Evolutionary conservation across 2,329 filamentous ascomycete genomes (phyloP).

Genomic region (Claviceps capensis): DNA sequence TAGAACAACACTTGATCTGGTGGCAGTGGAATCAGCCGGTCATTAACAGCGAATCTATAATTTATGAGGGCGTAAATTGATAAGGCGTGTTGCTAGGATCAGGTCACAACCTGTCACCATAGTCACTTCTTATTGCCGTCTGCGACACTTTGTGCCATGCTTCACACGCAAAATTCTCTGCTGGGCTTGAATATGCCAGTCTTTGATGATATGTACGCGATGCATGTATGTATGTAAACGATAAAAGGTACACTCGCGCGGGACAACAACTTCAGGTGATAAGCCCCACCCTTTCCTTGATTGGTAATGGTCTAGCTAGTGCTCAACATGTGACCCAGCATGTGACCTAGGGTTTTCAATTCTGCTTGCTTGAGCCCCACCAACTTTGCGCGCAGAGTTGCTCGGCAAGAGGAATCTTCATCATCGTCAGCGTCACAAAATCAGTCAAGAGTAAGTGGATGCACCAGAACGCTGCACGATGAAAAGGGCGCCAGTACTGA

Average conservation of each 20-base stretch:
- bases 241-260: too few species aligned
- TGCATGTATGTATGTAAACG: too few species aligned
- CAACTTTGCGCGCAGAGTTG: slow-evolving; percentile 28
- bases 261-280: too few species aligned
- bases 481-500: slow-evolving; percentile 28
- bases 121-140: not conserved
- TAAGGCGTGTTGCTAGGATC: too few species aligned
- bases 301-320: too few species aligned
- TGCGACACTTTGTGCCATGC: not conserved
- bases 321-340: slow-evolving; percentile 15
- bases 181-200: not conserved
- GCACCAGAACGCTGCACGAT: not conserved
- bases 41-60: not conserved
- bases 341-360: slow-evolving; percentile 25
- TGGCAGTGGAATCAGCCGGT: slow-evolving; percentile 17
- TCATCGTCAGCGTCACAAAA: slow-evolving; percentile 34
- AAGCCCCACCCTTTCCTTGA: too few species aligned
- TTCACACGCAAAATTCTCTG: not conserved
- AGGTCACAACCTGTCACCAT: not conserved
- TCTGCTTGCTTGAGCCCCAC: slow-evolving; percentile 25
- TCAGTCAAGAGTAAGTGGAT: slow-evolving; percentile 45
- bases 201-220: too few species aligned
- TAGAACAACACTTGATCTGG: slow-evolving; percentile 21
- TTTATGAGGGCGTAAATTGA: too few species aligned
- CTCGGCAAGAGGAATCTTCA: slow-evolving; percentile 19